Evolutionary conservation across 2,329 filamentous ascomycete genomes (phyloP).

Genomic region (Ophiocordyceps unilateralis): DNA sequence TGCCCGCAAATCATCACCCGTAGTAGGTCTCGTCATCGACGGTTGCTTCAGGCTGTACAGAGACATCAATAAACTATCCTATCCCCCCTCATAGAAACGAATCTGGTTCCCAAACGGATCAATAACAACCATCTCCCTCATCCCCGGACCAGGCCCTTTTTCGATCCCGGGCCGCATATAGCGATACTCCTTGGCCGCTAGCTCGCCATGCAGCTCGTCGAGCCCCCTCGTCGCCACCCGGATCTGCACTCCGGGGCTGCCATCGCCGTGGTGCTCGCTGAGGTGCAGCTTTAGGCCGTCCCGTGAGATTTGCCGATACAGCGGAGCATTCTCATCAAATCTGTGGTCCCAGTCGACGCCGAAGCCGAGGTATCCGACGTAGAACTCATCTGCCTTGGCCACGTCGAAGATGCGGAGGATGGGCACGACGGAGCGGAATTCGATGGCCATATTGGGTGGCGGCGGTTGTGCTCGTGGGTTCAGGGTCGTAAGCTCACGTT

Average conservation of each 20-base stretch:
- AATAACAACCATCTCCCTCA: conserved; percentile 3
- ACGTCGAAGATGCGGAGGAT: conserved; percentile 7
- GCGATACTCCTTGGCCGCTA: conserved; percentile 4
- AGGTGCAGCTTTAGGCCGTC: conserved; percentile 4
- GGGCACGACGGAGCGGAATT: conserved; percentile 5
- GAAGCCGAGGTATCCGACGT: conserved; percentile 6
- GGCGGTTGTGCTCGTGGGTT: not conserved
- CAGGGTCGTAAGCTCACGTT: too few relatives aligned
- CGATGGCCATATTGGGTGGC: not conserved
- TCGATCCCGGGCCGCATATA: conserved; percentile 6
- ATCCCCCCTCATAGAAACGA: conserved; percentile 2
- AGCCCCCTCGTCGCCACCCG: conserved; percentile 3
- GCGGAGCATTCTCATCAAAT: conserved; percentile 5
- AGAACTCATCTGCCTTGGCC: conserved; percentile 7
- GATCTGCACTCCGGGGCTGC: conserved; percentile 4
- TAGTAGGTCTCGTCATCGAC: too few relatives aligned
- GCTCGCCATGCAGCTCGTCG: conserved; percentile 3
- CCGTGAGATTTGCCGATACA: conserved; percentile 7
- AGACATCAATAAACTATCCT: too few relatives aligned
- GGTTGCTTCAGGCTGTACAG: too few relatives aligned
- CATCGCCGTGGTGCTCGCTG: conserved; percentile 7
- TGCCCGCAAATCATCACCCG: too few relatives aligned
- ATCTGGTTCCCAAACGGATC: conserved; percentile 7
- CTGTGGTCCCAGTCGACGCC: conserved; percentile 6
- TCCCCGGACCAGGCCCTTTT: conserved; percentile 1